Conservation (phyloP, 192 early-diverging fungal genomes). For the Podila epicladia region DNA sequence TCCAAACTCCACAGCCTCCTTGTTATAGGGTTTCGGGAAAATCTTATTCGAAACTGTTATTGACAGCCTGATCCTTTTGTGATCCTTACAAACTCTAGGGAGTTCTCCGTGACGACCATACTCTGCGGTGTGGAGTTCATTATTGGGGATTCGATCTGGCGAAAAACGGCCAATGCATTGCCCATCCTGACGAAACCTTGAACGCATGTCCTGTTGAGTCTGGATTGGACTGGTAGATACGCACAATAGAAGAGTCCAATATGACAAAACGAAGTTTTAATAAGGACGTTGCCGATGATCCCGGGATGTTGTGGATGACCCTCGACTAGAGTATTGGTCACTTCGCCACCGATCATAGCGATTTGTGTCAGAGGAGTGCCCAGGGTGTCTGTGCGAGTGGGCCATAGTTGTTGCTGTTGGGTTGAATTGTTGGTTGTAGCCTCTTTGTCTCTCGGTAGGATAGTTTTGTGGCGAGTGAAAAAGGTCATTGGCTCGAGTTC, state of each 20-base stretch:
- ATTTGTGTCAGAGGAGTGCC: neutral
- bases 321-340: neutral
- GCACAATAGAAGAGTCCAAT: neutral
- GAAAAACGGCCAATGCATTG: slow-evolving; percentile 47
- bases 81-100: slow-evolving; percentile 9
- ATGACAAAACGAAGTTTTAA: neutral
- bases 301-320: neutral
- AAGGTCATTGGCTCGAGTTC: slow-evolving; percentile 19
- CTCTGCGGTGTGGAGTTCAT: slow-evolving; percentile 44
- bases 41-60: neutral
- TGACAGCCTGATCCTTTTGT: neutral
- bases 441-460: slow-evolving; percentile 8
- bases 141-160: slow-evolving; percentile 49
- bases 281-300: neutral
- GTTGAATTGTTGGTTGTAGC: slow-evolving; percentile 67
- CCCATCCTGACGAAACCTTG: slow-evolving; percentile 45
- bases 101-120: slow-evolving; percentile 28
- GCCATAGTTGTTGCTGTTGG: slow-evolving; percentile 52
- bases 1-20: neutral
- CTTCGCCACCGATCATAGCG: neutral
- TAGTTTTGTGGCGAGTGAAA: slow-evolving; percentile 29
- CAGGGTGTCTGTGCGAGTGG: slow-evolving; percentile 2
- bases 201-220: slow-evolving; percentile 43
- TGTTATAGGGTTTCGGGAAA: too few species aligned
- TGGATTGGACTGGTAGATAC: slow-evolving; percentile 33